These are phyloP conservation scores for Candida ponderosae DNA, from an alignment of 805 yeast species.

Conservation along the genomic window DNA sequence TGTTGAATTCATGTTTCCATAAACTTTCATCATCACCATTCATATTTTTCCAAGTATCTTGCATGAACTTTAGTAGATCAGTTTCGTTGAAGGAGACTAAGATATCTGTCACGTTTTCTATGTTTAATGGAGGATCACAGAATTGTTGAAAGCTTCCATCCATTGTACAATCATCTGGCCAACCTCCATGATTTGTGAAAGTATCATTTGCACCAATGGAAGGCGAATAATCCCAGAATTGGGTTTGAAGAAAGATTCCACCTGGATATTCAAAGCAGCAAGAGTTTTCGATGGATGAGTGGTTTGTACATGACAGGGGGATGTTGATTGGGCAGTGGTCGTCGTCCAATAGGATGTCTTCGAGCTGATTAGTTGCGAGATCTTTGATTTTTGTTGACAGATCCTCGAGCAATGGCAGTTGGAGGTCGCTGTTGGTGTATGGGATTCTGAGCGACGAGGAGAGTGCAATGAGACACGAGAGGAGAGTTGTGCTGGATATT, in stretches of 20 bases:
- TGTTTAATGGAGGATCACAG: slow-evolving; percentile 57
- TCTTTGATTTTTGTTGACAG: too few species aligned
- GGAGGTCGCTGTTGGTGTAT: too few species aligned
- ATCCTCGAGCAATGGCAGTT: too few species aligned
- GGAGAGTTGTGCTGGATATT: too few species aligned
- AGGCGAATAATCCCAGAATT: slow-evolving; percentile 87
- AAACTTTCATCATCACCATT: slow-evolving; percentile 59
- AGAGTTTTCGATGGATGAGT: slow-evolving; percentile 43
- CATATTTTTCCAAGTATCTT: slow-evolving; percentile 62
- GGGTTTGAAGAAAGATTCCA: slow-evolving; percentile 77
- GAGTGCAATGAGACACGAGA: too few species aligned
- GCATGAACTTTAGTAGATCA: slow-evolving; percentile 51
- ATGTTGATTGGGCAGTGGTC: slow-evolving; percentile 43
- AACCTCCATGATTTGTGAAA: slow-evolving; percentile 79
- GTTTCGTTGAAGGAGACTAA: slow-evolving; percentile 37
- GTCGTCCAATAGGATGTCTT: background rate
- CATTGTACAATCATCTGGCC: slow-evolving; percentile 72
- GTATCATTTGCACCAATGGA: slow-evolving; percentile 61
- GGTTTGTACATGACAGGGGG: slow-evolving; percentile 56
- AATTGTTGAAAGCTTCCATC: slow-evolving; percentile 75
- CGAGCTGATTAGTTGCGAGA: too few species aligned
- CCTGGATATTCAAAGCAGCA: slow-evolving; percentile 89
- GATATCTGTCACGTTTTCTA: slow-evolving; percentile 39
- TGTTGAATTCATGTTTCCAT: slow-evolving; percentile 91
- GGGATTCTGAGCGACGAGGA: too few species aligned